Evolutionary conservation across 192 early-diverging fungal genomes (phyloP).

Genomic region (Gaertneriomyces sp.): DNA sequence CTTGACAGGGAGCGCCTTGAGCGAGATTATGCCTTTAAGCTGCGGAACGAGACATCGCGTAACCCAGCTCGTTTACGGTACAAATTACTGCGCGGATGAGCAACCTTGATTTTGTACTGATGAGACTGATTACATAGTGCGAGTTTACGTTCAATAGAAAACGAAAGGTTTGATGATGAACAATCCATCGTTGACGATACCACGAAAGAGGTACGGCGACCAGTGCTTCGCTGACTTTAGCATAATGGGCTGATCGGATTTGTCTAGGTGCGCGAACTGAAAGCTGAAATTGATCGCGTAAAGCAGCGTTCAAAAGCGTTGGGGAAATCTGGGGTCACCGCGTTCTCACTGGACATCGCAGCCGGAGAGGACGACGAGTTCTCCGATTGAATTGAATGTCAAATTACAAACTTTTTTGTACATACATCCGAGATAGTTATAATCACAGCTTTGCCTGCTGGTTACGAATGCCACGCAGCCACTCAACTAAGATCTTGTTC

Average conservation of each 20-base stretch:
- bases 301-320: conserved; percentile 29
- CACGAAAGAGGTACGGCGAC: conserved; percentile 15
- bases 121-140: no score
- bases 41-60: neutral
- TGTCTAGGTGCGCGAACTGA: conserved; percentile 25
- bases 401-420: no score
- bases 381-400: neutral
- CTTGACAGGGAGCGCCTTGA: conserved; percentile 37
- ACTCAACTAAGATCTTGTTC: conserved; percentile 15
- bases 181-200: conserved; percentile 1
- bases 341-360: neutral
- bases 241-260: neutral
- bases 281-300: conserved; percentile 45
- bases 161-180: neutral
- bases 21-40: conserved; percentile 17
- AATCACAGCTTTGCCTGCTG: neutral
- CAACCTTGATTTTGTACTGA: neutral
- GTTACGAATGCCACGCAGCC: conserved; percentile 9
- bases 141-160: no score
- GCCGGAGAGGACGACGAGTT: neutral
- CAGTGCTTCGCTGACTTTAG: conserved; percentile 4
- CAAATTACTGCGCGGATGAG: neutral
- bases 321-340: neutral
- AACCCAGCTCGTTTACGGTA: conserved; percentile 5
- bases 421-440: no score